Conservation (phyloP, 2,329 filamentous ascomycete species). For the Sporothrix brasiliensis region DNA sequence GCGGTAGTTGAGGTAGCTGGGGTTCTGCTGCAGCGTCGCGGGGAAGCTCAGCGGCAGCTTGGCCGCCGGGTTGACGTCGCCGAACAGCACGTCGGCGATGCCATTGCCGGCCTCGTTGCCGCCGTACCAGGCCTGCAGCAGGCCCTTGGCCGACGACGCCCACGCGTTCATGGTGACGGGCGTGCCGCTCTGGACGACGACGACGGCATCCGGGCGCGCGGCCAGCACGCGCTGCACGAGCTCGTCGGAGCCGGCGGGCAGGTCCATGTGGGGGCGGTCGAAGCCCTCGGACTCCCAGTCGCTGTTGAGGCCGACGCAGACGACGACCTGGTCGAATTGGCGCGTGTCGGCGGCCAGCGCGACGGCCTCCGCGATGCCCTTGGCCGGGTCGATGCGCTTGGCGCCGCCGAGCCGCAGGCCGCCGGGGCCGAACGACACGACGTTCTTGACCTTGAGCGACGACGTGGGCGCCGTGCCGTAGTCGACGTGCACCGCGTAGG, state of each 20-base stretch:
- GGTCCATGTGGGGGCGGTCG: constrained; percentile 36
- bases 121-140: constrained; percentile 66
- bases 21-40: constrained; percentile 67
- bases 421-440: constrained; percentile 52
- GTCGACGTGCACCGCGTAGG: constrained; percentile 41
- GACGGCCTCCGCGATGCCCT: constrained; percentile 32
- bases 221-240: constrained; percentile 55
- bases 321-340: constrained; percentile 60
- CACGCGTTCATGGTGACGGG: constrained; percentile 57
- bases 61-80: constrained; percentile 62
- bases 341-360: constrained; percentile 44
- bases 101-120: constrained; percentile 68
- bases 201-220: constrained; percentile 58
- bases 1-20: constrained; percentile 73
- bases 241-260: constrained; percentile 34
- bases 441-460: constrained; percentile 23
- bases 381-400: constrained; percentile 30
- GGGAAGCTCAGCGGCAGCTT: constrained; percentile 78
- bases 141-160: constrained; percentile 51
- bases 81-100: constrained; percentile 64
- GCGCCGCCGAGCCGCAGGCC: constrained; percentile 44
- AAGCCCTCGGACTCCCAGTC: constrained; percentile 39
- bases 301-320: constrained; percentile 62
- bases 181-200: constrained; percentile 64
- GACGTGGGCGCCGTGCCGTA: constrained; percentile 33